These are phyloP conservation scores for Viola odorata DNA, from an alignment of 345 rosid species.

Conservation along the genomic window DNA sequence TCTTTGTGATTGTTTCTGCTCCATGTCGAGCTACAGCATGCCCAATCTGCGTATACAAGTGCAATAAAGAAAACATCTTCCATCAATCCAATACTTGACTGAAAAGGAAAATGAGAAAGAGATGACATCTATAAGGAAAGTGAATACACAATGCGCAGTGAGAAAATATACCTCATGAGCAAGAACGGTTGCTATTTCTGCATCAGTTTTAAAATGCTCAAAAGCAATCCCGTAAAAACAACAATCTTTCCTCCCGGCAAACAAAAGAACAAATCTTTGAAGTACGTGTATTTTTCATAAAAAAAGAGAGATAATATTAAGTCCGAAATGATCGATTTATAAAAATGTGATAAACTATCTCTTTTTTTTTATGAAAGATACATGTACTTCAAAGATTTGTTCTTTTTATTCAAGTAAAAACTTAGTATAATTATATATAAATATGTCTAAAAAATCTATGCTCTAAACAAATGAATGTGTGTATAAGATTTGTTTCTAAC, in stretches of 20 bases:
- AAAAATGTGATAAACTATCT: no score
- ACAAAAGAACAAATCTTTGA: no score
- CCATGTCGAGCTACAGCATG: constrained; percentile 88
- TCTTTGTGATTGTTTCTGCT: constrained; percentile 69
- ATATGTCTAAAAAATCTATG: no score
- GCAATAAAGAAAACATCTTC: constrained; percentile 7
- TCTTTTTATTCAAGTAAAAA: no score
- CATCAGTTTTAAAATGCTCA: constrained; percentile 65
- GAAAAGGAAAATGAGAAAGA: not conserved
- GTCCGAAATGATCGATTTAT: no score
- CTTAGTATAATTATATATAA: no score
- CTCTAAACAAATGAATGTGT: no score
- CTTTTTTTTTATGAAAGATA: no score
- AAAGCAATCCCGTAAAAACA: constrained; percentile 79
- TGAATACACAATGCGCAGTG: not conserved
- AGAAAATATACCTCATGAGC: constrained; percentile 67
- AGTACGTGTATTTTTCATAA: no score
- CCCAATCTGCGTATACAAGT: constrained; percentile 49
- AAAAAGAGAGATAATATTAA: no score
- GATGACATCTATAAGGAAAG: not conserved
- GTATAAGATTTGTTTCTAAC: no score
- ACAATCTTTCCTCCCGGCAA: constrained; percentile 92
- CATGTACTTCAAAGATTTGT: no score
- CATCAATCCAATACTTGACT: not conserved
- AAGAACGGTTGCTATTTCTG: constrained; percentile 82